phyloP scores from a whole-genome alignment of 179 eudicot species.

The Carnegiea gigantea region DNA sequence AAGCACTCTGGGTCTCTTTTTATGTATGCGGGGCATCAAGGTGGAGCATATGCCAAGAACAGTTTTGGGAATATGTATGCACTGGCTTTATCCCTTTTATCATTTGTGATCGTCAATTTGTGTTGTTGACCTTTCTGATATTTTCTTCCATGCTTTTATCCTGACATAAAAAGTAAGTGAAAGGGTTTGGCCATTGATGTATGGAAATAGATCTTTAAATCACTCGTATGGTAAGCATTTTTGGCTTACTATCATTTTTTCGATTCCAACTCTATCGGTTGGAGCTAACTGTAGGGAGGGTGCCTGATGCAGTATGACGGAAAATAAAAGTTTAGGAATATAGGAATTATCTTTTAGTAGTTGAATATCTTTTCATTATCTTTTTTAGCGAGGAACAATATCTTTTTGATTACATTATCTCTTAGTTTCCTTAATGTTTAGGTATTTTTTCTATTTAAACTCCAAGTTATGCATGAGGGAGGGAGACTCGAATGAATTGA shows the following conservation, averaged over 20 bases:
- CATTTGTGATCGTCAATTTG: background rate
- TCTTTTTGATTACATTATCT: too few species aligned
- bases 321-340: too few species aligned
- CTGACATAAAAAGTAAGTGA: background rate
- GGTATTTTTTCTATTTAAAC: too few species aligned
- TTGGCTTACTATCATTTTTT: background rate
- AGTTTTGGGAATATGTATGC: constrained; percentile 94
- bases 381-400: too few species aligned
- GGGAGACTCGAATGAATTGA: too few species aligned
- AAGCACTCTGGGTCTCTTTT: constrained; percentile 99
- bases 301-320: background rate
- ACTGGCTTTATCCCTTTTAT: constrained; percentile 5
- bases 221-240: background rate
- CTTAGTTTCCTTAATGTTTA: too few species aligned
- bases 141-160: background rate
- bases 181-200: background rate
- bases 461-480: too few species aligned
- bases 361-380: too few species aligned
- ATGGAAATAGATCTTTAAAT: background rate
- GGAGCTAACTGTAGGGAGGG: background rate
- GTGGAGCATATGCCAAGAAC: constrained; percentile 98
- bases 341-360: too few species aligned
- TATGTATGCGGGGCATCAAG: constrained; percentile 97
- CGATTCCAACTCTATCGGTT: background rate
- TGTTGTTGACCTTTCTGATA: background rate